phyloP scores from a whole-genome alignment of 2,329 filamentous ascomycete genomes.

The Ceratocystiopsis minuta region DNA sequence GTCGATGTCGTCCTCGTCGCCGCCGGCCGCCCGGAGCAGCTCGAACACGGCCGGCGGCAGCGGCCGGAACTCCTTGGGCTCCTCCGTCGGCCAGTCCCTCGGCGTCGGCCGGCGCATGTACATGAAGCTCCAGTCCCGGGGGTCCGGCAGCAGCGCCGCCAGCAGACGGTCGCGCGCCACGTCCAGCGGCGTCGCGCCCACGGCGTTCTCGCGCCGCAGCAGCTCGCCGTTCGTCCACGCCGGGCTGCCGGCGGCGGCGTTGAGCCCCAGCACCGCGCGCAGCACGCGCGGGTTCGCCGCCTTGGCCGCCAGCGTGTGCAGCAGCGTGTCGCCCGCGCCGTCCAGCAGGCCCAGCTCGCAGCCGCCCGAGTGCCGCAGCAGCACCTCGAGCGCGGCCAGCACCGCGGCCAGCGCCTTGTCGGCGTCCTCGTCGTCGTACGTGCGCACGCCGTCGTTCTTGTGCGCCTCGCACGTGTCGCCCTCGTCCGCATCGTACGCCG shows the following conservation, averaged over 20 bases:
- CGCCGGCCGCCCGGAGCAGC: background rate
- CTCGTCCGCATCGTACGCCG: background rate
- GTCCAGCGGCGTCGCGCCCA: conserved; percentile 56
- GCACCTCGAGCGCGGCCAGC: conserved; percentile 20
- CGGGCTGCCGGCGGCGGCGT: conserved; percentile 22
- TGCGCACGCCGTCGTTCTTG: conserved; percentile 6
- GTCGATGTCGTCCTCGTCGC: background rate
- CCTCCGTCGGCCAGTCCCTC: background rate
- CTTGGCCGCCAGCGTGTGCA: conserved; percentile 36
- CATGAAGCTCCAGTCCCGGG: background rate
- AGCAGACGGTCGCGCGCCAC: conserved; percentile 39
- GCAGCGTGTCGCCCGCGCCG: conserved; percentile 43
- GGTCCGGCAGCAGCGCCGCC: conserved; percentile 18
- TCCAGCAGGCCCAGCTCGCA: conserved; percentile 40
- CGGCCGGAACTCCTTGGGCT: background rate
- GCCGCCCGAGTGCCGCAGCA: conserved; percentile 32
- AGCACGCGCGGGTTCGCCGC: conserved; percentile 19
- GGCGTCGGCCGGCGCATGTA: background rate
- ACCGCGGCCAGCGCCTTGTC: conserved; percentile 12
- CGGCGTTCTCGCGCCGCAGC: conserved; percentile 55
- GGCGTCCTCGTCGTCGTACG: no score
- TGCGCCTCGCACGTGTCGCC: conserved; percentile 9
- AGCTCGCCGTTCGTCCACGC: conserved; percentile 17
- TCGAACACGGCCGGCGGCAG: no score
- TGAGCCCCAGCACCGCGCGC: conserved; percentile 31